phyloP scores from a whole-genome alignment of 1,139 yeast species.

The Kurtzmaniella quercitrusa region DNA sequence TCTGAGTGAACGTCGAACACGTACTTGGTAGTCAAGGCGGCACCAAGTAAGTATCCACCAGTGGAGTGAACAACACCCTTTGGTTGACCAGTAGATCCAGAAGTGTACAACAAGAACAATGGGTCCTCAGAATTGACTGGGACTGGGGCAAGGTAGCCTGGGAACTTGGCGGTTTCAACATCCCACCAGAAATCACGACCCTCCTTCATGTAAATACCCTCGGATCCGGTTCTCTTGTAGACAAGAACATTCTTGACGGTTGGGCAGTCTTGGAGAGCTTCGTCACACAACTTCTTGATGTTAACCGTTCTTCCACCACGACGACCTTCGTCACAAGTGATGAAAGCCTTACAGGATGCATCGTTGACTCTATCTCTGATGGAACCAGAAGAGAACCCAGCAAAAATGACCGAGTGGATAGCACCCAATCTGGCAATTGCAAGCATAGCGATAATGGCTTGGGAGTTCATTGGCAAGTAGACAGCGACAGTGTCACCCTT shows the following conservation, averaged over 20 bases:
- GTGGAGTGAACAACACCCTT: constrained; percentile 97
- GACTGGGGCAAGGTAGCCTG: constrained; percentile 83
- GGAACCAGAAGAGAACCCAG: constrained; percentile 95
- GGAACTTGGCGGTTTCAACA: constrained; percentile 73
- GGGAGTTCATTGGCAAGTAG: constrained; percentile 96
- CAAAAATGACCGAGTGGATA: constrained; percentile 91
- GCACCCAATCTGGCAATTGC: constrained; percentile 97
- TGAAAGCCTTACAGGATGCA: constrained; percentile 83
- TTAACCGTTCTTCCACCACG: constrained; percentile 93
- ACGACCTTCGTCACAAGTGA: constrained; percentile 94
- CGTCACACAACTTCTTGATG: constrained; percentile 92
- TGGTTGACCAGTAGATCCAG: constrained; percentile 97
- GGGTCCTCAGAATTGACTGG: constrained; percentile 93
- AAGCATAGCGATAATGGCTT: constrained; percentile 89
- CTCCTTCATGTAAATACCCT: constrained; percentile 58
- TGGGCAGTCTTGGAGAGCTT: constrained; percentile 77
- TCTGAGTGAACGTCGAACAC: constrained; percentile 88
- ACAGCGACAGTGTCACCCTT: constrained; percentile 97
- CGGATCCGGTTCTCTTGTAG: constrained; percentile 78
- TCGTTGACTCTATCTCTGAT: constrained; percentile 86
- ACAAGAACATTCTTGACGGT: constrained; percentile 80
- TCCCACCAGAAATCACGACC: constrained; percentile 97
- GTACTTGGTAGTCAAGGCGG: constrained; percentile 90
- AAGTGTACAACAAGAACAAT: constrained; percentile 85
- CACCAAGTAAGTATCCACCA: constrained; percentile 91